Percentiles rank a stretch among this genome's conserved stretches.
These are phyloP conservation scores for Chaetomium strumarium DNA, from an alignment of 2,329 filamentous ascomycete genomes.

Conservation along the genomic window DNA sequence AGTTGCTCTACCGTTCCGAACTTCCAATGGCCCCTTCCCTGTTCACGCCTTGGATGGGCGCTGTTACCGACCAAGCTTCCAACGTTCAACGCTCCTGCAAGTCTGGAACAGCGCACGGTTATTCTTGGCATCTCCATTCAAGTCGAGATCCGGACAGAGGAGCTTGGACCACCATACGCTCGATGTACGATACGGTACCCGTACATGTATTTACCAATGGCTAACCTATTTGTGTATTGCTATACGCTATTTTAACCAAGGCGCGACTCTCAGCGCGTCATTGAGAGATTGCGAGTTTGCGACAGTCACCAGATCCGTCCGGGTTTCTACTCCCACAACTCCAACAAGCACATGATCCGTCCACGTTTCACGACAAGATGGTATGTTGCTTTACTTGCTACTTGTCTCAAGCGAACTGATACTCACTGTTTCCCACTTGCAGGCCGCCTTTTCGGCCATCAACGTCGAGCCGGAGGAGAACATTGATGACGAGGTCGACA, in stretches of 20 bases:
- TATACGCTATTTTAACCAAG: no score
- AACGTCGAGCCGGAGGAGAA: conserved; percentile 93
- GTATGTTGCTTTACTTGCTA: background rate
- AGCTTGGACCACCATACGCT: conserved; percentile 2
- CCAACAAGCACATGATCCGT: conserved; percentile 3
- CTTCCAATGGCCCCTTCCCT: background rate
- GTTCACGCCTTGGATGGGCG: background rate
- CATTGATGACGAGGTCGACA: conserved; percentile 84
- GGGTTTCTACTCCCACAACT: no score
- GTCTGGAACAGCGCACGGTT: background rate
- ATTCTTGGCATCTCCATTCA: conserved; percentile 3
- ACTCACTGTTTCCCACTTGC: background rate
- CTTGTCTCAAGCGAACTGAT: background rate
- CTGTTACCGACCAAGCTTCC: background rate
- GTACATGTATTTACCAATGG: no score
- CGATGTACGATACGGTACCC: no score
- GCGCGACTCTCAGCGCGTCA: no score
- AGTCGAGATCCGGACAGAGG: background rate
- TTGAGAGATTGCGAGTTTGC: no score
- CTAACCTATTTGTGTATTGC: no score
- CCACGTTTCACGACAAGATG: conserved; percentile 8
- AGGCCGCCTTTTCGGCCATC: conserved; percentile 74
- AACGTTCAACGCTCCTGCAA: background rate
- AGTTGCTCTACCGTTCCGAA: no score
- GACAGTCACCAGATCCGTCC: no score